phyloP scores from a whole-genome alignment of 2,329 filamentous ascomycete genomes.

The Fusarium chaquense region DNA sequence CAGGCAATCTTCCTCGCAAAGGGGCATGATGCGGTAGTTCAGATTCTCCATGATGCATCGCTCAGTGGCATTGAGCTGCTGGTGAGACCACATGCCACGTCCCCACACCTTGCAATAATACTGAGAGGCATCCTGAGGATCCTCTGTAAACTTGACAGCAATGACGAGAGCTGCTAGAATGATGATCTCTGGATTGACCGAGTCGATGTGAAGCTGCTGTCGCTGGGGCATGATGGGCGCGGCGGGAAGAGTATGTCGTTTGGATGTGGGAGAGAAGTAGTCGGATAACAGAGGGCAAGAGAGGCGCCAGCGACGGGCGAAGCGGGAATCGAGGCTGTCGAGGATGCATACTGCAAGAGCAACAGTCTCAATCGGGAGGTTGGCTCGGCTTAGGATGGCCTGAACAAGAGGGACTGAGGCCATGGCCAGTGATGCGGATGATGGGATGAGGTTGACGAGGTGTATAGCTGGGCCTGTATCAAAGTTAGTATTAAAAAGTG shows the following conservation, averaged over 20 bases:
- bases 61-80: slow-evolving; percentile 74
- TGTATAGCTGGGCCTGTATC: slow-evolving; percentile 71
- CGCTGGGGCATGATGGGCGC: slow-evolving; percentile 51
- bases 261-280: slow-evolving; percentile 49
- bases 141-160: slow-evolving; percentile 74
- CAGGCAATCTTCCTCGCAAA: slow-evolving; percentile 68
- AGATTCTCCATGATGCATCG: slow-evolving; percentile 73
- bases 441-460: slow-evolving; percentile 74
- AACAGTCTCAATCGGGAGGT: slow-evolving; percentile 70
- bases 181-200: slow-evolving; percentile 71
- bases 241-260: slow-evolving; percentile 64
- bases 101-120: slow-evolving; percentile 69
- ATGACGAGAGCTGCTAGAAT: slow-evolving; percentile 72
- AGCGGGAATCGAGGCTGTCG: slow-evolving; percentile 72
- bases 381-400: slow-evolving; percentile 68
- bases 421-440: slow-evolving; percentile 69
- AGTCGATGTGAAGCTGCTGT: slow-evolving; percentile 68
- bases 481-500: slow-evolving; percentile 27
- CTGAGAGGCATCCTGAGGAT: slow-evolving; percentile 65
- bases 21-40: slow-evolving; percentile 71
- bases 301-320: slow-evolving; percentile 72
- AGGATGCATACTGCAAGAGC: slow-evolving; percentile 75
- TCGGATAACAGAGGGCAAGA: slow-evolving; percentile 63
- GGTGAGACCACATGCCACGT: slow-evolving; percentile 66
- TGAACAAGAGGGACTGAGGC: slow-evolving; percentile 71